These are phyloP conservation scores for Taphrina betulina DNA, from an alignment of 1,139 yeast genomes.

Conservation along the genomic window DNA sequence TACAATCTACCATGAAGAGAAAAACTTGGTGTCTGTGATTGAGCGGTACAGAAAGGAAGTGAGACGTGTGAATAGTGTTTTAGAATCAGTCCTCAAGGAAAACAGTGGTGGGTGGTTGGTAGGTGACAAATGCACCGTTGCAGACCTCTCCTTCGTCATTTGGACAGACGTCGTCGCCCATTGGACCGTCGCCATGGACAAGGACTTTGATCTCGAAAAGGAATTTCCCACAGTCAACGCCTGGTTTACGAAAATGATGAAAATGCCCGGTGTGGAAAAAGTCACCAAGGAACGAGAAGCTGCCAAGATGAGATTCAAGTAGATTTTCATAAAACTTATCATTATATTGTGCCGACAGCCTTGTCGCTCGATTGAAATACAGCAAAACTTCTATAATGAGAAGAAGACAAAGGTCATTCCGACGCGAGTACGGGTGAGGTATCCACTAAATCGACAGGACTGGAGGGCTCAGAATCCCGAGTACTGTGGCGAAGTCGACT, in stretches of 20 bases:
- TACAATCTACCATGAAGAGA: slow-evolving; percentile 6
- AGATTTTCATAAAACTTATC: not conserved
- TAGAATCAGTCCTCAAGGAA: not conserved
- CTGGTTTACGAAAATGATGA: slow-evolving; percentile 5
- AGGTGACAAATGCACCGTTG: slow-evolving; percentile 7
- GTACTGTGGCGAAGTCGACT: slow-evolving; percentile 6
- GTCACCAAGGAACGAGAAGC: slow-evolving; percentile 8
- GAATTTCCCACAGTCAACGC: slow-evolving; percentile 6
- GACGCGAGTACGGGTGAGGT: no score
- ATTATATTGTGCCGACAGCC: no score
- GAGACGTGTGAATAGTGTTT: slow-evolving; percentile 9
- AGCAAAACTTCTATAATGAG: no score
- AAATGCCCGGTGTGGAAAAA: slow-evolving; percentile 1
- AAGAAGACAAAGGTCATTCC: no score
- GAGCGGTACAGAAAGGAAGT: slow-evolving; percentile 12
- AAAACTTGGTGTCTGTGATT: slow-evolving; percentile 8
- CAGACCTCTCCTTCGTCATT: slow-evolving; percentile 10
- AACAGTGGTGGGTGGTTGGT: slow-evolving; percentile 17
- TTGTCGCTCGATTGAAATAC: no score
- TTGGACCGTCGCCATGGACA: slow-evolving; percentile 3
- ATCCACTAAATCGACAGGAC: no score
- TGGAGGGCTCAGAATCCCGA: no score
- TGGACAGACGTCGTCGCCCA: slow-evolving; percentile 16
- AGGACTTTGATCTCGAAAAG: not conserved
- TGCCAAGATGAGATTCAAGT: slow-evolving; percentile 19